These are phyloP conservation scores for Taphrina flavorubra DNA, from an alignment of 1,139 yeast species.

Conservation along the genomic window DNA sequence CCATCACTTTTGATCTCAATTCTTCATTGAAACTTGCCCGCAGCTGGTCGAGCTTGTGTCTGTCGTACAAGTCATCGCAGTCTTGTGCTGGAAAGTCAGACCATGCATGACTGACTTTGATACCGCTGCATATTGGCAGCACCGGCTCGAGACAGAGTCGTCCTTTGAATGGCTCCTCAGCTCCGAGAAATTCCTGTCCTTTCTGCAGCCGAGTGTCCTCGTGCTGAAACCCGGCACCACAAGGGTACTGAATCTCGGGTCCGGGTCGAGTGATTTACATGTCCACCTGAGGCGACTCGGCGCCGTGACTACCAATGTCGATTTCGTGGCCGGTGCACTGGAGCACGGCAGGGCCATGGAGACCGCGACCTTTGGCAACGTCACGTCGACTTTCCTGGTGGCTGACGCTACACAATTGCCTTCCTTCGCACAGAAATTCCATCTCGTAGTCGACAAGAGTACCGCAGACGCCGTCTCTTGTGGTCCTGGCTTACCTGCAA, in stretches of 20 bases:
- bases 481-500: neutral
- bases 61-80: too few species aligned
- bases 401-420: constrained; percentile 12
- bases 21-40: too few species aligned
- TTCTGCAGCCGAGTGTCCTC: neutral
- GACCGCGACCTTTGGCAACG: neutral
- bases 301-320: neutral
- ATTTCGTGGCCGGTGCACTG: neutral
- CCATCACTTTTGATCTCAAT: too few species aligned
- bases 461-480: constrained; percentile 18
- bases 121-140: constrained; percentile 5
- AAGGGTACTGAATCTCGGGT: constrained; percentile 6
- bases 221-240: neutral
- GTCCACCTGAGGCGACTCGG: constrained; percentile 7
- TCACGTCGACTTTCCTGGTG: neutral
- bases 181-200: constrained; percentile 9
- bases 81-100: too few species aligned
- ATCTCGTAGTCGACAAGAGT: constrained; percentile 19
- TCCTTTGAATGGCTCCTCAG: constrained; percentile 20
- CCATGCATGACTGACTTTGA: constrained; percentile 7
- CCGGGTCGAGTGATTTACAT: constrained; percentile 16
- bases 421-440: neutral
- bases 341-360: constrained; percentile 7
- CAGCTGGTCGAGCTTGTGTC: too few species aligned
- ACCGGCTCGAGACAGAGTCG: neutral